Conservation (phyloP, 345 rosid genomes). For the Hirschfeldia incana region DNA sequence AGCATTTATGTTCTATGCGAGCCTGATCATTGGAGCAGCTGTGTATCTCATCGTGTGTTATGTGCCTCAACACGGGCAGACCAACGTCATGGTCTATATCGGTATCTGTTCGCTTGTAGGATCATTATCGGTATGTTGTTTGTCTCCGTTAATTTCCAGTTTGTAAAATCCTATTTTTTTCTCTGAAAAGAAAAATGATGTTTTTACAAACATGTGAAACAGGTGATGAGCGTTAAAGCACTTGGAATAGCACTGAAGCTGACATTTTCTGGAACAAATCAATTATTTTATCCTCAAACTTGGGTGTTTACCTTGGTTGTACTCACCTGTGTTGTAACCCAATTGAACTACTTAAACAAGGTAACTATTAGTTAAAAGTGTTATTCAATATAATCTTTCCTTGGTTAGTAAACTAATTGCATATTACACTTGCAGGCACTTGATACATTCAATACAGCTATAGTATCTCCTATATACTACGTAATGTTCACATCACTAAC, state of each 20-base stretch:
- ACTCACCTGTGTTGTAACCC: conserved; percentile 65
- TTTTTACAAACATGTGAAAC: conserved; percentile 14
- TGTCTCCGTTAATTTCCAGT: background rate
- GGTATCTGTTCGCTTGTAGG: conserved; percentile 97
- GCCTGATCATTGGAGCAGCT: conserved; percentile 71
- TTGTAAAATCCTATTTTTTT: background rate
- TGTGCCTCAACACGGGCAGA: conserved; percentile 90
- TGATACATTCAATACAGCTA: conserved; percentile 89
- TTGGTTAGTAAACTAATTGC: background rate
- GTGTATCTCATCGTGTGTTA: conserved; percentile 60
- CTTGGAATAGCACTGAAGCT: conserved; percentile 77
- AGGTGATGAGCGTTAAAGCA: conserved; percentile 87
- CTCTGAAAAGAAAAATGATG: background rate
- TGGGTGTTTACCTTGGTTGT: conserved; percentile 68
- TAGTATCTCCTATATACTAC: conserved; percentile 88
- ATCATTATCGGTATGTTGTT: conserved; percentile 83
- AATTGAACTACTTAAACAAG: conserved; percentile 78
- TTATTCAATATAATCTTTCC: background rate
- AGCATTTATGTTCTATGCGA: conserved; percentile 90
- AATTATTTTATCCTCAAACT: conserved; percentile 67
- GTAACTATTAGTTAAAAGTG: conserved; percentile 31
- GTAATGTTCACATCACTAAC: conserved; percentile 90
- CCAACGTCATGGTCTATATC: conserved; percentile 91
- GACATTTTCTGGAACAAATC: conserved; percentile 72
- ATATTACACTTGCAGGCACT: conserved; percentile 62